phyloP scores from a whole-genome alignment of 2,329 filamentous ascomycete genomes.

The Diaporthe humulicola region DNA sequence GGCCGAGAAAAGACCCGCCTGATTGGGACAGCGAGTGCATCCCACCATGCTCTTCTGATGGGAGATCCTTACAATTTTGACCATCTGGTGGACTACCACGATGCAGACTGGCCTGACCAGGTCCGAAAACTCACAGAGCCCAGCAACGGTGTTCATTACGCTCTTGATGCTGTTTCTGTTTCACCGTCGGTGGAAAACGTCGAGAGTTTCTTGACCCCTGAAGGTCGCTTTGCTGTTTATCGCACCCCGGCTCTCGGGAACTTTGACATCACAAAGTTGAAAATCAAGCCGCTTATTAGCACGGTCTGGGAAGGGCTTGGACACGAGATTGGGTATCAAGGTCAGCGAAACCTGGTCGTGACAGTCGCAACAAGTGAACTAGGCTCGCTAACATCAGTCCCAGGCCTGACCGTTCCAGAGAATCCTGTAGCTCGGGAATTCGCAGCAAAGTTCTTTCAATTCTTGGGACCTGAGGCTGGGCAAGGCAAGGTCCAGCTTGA shows the following conservation, averaged over 20 bases:
- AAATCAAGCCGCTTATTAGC: slow-evolving; percentile 51
- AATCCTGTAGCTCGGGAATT: slow-evolving; percentile 41
- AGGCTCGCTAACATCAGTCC: not conserved
- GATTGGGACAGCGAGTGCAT: slow-evolving; percentile 47
- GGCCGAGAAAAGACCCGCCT: slow-evolving; percentile 41
- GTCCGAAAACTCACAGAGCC: slow-evolving; percentile 43
- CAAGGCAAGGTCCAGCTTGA: slow-evolving; percentile 40
- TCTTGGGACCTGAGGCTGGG: slow-evolving; percentile 42
- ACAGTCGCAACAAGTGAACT: not conserved
- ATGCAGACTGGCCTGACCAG: slow-evolving; percentile 49
- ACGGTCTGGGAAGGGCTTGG: slow-evolving; percentile 58
- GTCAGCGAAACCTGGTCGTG: not conserved
- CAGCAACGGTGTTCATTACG: slow-evolving; percentile 48
- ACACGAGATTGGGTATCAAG: slow-evolving; percentile 19
- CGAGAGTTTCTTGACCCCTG: no score
- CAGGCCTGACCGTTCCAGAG: not conserved
- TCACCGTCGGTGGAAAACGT: no score
- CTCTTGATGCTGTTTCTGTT: no score
- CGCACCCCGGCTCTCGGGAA: not conserved
- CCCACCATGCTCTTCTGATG: slow-evolving; percentile 45
- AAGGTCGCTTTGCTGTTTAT: not conserved
- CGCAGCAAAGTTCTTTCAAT: slow-evolving; percentile 52
- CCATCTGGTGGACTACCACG: slow-evolving; percentile 53
- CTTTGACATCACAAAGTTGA: not conserved
- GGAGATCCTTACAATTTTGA: slow-evolving; percentile 53